phyloP scores from a whole-genome alignment of 1,139 yeast species.

The Wickerhamomyces sp. region DNA sequence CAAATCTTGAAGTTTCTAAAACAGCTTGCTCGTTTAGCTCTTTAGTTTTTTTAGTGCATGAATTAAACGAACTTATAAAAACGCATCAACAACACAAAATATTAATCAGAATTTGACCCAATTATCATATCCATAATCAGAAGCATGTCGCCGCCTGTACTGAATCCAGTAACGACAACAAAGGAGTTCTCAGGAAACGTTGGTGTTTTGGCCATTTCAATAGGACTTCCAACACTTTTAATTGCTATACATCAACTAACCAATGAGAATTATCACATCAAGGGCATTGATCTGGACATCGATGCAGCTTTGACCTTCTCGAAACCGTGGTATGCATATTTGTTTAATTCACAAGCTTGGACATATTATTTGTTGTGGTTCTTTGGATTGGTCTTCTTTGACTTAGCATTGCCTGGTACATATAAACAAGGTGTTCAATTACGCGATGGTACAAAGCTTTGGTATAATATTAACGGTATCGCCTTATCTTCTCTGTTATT shows the following conservation, averaged over 20 bases:
- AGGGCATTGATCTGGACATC: constrained; percentile 44
- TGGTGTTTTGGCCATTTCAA: constrained; percentile 67
- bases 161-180: constrained; percentile 70
- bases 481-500: constrained; percentile 47
- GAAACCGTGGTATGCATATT: constrained; percentile 19
- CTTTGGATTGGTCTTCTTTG: constrained; percentile 55
- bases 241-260: constrained; percentile 53
- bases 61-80: no score
- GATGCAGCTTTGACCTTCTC: constrained; percentile 29
- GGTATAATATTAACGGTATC: constrained; percentile 80
- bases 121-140: no score
- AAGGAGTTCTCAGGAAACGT: constrained; percentile 73
- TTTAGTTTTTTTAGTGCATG: no score
- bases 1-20: no score
- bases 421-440: constrained; percentile 60
- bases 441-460: constrained; percentile 68
- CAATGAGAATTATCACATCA: constrained; percentile 51
- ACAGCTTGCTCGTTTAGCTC: no score
- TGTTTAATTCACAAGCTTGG: constrained; percentile 48
- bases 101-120: neutral
- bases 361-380: constrained; percentile 74
- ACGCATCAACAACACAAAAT: no score
- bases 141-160: constrained; percentile 11
- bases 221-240: constrained; percentile 64
- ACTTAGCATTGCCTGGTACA: constrained; percentile 70